Evolutionary conservation across 169 alveolate genomes (phyloP).

Genomic region (Theileria parva): DNA sequence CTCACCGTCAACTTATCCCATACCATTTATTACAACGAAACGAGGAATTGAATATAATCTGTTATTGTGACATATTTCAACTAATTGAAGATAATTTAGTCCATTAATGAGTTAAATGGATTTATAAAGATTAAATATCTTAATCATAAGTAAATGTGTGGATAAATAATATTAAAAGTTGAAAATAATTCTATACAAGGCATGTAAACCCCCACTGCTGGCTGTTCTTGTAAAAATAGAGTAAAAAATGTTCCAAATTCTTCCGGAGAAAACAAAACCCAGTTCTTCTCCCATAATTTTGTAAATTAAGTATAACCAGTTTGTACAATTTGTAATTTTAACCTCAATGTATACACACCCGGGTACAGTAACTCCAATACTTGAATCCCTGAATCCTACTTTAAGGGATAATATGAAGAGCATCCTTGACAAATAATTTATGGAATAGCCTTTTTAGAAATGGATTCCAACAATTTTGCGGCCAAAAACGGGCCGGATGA

Average conservation of each 20-base stretch:
- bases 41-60: slow-evolving; percentile 30
- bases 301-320: neutral
- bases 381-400: neutral
- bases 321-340: neutral
- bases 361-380: neutral
- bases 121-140: neutral
- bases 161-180: neutral
- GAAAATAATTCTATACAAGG: neutral
- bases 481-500: neutral
- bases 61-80: neutral
- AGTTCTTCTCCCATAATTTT: neutral
- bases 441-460: neutral
- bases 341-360: neutral
- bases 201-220: neutral
- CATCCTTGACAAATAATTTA: neutral
- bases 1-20: slow-evolving; percentile 36
- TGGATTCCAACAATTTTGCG: slow-evolving; percentile 9
- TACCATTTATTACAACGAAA: slow-evolving; percentile 27
- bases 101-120: neutral
- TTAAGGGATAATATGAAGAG: neutral
- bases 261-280: neutral
- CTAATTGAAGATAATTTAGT: neutral
- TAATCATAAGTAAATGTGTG: neutral
- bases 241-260: neutral
- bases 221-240: neutral